phyloP scores from a whole-genome alignment of 306 rosid genomes.

The Quercus gilva region DNA sequence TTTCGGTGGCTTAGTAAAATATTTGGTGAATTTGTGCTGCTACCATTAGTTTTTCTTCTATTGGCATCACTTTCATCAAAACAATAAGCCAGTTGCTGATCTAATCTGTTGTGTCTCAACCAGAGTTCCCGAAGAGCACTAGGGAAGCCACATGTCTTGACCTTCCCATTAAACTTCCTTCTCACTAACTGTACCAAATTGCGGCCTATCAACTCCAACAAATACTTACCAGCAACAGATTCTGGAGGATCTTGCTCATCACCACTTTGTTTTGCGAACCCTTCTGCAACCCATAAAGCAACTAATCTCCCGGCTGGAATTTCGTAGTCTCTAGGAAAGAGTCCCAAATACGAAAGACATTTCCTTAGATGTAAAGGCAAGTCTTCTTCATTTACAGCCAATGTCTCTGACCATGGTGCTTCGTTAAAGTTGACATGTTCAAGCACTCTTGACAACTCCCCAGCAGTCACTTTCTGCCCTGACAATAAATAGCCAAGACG shows the following conservation, averaged over 20 bases:
- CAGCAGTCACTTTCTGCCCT: background rate
- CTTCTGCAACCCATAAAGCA: background rate
- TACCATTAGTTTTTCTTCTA: background rate
- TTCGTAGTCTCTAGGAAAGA: conserved; percentile 10
- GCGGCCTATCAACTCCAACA: background rate
- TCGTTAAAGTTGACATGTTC: background rate
- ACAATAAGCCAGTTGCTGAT: conserved; percentile 10
- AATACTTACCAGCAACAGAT: background rate
- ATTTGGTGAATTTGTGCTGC: no score
- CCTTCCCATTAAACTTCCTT: conserved; percentile 3
- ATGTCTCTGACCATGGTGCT: background rate
- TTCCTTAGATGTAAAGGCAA: background rate
- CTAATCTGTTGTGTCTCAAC: background rate
- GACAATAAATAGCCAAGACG: conserved; percentile 9
- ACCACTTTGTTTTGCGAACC: no score
- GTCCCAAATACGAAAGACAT: background rate
- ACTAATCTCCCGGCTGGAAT: conserved; percentile 18
- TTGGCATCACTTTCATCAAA: background rate
- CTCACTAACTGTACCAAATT: conserved; percentile 16
- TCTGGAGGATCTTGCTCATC: background rate
- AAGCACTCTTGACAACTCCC: conserved; percentile 9
- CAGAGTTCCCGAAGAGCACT: background rate
- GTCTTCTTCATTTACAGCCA: no score
- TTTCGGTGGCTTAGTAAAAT: background rate
- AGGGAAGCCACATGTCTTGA: conserved; percentile 20